Conservation (phyloP, 2,329 filamentous ascomycete species). For the Ustilaginoidea virens region DNA sequence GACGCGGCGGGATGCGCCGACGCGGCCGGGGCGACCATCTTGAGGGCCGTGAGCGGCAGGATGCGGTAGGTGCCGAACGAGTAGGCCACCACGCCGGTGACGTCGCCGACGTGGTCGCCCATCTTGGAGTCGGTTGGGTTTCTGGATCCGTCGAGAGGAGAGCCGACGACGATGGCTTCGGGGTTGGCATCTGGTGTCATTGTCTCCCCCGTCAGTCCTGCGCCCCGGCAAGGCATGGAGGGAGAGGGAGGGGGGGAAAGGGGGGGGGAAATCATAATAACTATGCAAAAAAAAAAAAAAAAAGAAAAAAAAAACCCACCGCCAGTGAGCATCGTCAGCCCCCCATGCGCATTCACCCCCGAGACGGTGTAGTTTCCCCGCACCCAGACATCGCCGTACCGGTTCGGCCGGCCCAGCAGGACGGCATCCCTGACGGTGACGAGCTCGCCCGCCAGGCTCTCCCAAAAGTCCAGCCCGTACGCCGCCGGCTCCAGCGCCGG, state of each 20-base stretch:
- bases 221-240: too few relatives aligned
- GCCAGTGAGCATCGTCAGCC: conserved; percentile 44
- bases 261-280: too few relatives aligned
- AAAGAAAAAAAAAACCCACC: conserved; percentile 20
- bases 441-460: conserved; percentile 50
- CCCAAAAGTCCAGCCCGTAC: conserved; percentile 62
- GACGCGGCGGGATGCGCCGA: conserved; percentile 32
- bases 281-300: too few relatives aligned
- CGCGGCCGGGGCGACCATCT: conserved; percentile 29
- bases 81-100: conserved; percentile 53
- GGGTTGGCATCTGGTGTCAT: conserved; percentile 47
- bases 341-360: conserved; percentile 45
- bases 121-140: conserved; percentile 46
- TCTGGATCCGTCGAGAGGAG: conserved; percentile 46
- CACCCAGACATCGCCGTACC: conserved; percentile 55
- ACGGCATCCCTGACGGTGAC: conserved; percentile 44
- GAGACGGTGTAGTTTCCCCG: conserved; percentile 48
- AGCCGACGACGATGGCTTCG: conserved; percentile 49
- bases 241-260: too few relatives aligned
- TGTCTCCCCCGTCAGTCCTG: too few relatives aligned
- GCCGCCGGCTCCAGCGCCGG: conserved; percentile 41
- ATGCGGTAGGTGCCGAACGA: conserved; percentile 55
- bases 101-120: conserved; percentile 47
- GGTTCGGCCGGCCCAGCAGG: conserved; percentile 44
- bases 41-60: conserved; percentile 43